Conservation (phyloP, 2,329 filamentous ascomycete genomes). For the Alternaria gansuensis region DNA sequence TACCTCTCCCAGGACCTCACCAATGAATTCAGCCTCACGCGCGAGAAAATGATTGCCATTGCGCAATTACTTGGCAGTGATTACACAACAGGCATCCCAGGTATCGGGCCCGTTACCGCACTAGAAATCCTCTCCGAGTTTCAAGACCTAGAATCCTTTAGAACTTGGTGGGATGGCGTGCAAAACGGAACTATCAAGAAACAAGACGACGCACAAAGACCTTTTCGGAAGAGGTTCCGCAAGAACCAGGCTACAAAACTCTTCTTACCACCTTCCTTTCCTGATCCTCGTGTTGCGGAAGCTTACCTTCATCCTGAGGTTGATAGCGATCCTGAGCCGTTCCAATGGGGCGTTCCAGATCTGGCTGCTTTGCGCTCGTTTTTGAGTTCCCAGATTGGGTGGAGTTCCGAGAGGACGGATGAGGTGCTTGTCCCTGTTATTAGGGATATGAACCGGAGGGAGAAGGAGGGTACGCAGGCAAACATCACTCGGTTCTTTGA, state of each 20-base stretch:
- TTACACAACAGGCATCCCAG: conserved; percentile 91
- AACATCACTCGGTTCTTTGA: conserved; percentile 96
- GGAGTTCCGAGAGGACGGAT: conserved; percentile 89
- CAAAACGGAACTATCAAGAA: conserved; percentile 73
- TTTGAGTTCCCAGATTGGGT: conserved; percentile 91
- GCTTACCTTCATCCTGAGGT: conserved; percentile 90
- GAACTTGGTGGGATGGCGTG: conserved; percentile 84
- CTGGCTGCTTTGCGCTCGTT: conserved; percentile 84
- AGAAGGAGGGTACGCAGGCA: conserved; percentile 88
- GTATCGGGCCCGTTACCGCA: conserved; percentile 92
- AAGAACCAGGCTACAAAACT: conserved; percentile 81
- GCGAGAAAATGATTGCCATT: conserved; percentile 86
- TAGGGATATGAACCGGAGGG: conserved; percentile 89
- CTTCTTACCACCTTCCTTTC: conserved; percentile 83
- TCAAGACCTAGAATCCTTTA: conserved; percentile 76
- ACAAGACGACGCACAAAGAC: conserved; percentile 61
- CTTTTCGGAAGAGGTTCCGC: conserved; percentile 87
- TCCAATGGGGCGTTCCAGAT: conserved; percentile 96
- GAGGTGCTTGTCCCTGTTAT: conserved; percentile 97
- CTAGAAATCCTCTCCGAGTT: conserved; percentile 96
- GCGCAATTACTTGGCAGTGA: conserved; percentile 93
- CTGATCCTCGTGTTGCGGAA: conserved; percentile 76
- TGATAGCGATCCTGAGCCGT: conserved; percentile 77
- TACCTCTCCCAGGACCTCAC: conserved; percentile 86
- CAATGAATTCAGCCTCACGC: conserved; percentile 84